These are phyloP conservation scores for Cercophora scortea DNA, from an alignment of 495 filamentous ascomycete species.

Conservation along the genomic window DNA sequence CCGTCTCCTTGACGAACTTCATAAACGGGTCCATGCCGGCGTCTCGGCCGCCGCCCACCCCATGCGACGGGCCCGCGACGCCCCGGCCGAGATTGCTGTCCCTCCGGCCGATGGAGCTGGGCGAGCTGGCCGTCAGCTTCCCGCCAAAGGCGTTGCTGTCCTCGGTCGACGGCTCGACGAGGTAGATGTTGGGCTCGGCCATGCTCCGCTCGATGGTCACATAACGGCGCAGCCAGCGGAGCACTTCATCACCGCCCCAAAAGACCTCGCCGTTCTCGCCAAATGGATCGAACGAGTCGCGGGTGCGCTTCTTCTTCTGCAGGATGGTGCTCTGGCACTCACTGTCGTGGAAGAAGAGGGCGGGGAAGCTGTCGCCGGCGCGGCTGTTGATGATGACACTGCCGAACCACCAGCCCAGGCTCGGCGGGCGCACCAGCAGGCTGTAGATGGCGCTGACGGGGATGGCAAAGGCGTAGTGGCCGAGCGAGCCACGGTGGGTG, in stretches of 20 bases:
- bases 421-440: conserved; percentile 82
- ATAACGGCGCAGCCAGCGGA: conserved; percentile 84
- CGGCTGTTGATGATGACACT: conserved; percentile 87
- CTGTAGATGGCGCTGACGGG: conserved; percentile 87
- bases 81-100: conserved; percentile 29
- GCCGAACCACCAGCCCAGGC: conserved; percentile 96
- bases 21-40: conserved; percentile 92
- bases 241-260: conserved; percentile 95
- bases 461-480: conserved; percentile 86
- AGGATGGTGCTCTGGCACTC: conserved; percentile 95
- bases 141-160: conserved; percentile 76
- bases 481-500: conserved; percentile 58
- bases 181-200: conserved; percentile 80
- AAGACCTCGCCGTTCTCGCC: conserved; percentile 77
- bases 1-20: conserved; percentile 89
- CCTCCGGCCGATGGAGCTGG: conserved; percentile 31
- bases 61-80: conserved; percentile 11
- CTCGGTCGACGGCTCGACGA: conserved; percentile 79
- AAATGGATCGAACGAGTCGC: conserved; percentile 86
- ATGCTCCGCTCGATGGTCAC: conserved; percentile 71
- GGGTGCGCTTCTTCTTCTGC: conserved; percentile 77
- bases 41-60: conserved; percentile 36
- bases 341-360: conserved; percentile 93
- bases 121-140: conserved; percentile 38
- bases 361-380: conserved; percentile 84